Evolutionary conservation across 2,329 filamentous ascomycete species (phyloP).

Genomic region (Harringtonia lauricola): DNA sequence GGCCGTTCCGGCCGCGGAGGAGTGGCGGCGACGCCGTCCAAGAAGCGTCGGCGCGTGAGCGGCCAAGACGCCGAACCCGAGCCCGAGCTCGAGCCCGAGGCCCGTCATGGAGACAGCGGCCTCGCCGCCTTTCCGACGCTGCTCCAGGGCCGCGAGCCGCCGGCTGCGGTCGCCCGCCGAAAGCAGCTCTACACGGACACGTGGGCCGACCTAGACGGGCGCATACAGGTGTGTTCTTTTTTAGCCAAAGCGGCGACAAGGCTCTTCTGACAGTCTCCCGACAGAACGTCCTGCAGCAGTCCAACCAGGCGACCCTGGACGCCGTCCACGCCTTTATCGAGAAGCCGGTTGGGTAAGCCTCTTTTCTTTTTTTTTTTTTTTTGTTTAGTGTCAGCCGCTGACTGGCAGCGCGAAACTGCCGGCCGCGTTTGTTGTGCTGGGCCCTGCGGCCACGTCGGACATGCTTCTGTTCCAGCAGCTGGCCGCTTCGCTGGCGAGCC

Average conservation of each 20-base stretch:
- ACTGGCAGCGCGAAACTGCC: slow-evolving; percentile 41
- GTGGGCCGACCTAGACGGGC: slow-evolving; percentile 53
- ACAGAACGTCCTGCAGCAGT: slow-evolving; percentile 45
- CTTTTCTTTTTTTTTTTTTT: background rate
- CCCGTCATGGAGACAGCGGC: background rate
- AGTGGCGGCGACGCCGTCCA: background rate
- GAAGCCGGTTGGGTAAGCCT: slow-evolving; percentile 17
- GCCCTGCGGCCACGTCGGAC: slow-evolving; percentile 68
- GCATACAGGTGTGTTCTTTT: slow-evolving; percentile 41
- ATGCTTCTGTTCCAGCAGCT: slow-evolving; percentile 62
- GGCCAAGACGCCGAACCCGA: background rate
- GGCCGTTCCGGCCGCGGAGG: background rate
- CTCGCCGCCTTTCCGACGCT: slow-evolving; percentile 36
- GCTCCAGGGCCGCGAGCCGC: slow-evolving; percentile 41
- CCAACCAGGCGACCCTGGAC: slow-evolving; percentile 49
- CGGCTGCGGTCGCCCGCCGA: slow-evolving; percentile 38
- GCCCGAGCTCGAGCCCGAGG: background rate
- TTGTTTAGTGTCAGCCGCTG: background rate
- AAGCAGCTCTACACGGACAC: slow-evolving; percentile 47
- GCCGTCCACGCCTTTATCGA: slow-evolving; percentile 47
- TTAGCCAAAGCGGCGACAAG: too few species aligned
- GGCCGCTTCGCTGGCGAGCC: slow-evolving; percentile 21
- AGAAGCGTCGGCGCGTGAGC: background rate
- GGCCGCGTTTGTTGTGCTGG: slow-evolving; percentile 63
- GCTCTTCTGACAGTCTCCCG: slow-evolving; percentile 1